Evolutionary conservation across 2,329 filamentous ascomycete species (phyloP), one percentile per base, ranked within the genome.

Genomic region (Coniochaeta prunicola): DNA sequence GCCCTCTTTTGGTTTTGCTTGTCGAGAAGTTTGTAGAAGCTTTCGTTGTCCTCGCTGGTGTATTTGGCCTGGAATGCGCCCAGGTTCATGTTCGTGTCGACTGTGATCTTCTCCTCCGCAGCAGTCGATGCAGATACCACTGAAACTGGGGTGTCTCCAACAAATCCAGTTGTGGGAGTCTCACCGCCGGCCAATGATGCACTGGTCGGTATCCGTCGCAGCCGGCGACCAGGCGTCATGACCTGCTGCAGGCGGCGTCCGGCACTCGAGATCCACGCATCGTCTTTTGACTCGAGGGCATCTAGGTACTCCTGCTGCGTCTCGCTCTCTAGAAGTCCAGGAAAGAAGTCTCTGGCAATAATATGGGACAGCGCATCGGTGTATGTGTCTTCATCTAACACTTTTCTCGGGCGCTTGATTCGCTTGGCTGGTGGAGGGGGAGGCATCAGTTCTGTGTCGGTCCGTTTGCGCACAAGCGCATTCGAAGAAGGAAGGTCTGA

Each of bases 11-110:
- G 81, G 68, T 97, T 99, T 68, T 97, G 91, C 67, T 87, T 90
- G 74, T 99, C 94, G 30, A 97, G 78, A 1, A 99, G 80, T 66
- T 88, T 89, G 73, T 96, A 96, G 76, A 99, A 97, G 66, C 90
- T 96, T 70, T 97, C 94, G 69, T 97, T 97, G 71, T 99, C 94
- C 73, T 99, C 94, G 68, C 91, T 96, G 1, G 93, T 99, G 74
- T 97, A 97, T 65, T 90, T 93, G 3, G 89, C 83, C 69, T 99
- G 94, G 67, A 97, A 99, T 1, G 87, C 84, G 57, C 87, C 85
- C 1, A 99, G 80, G 60, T 88, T 92, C 78, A 97, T 85, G 65
- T 87, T 88, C 45, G 87, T 85, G 69, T 96, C 87, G 19, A 91
- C 78, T 33, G 80, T 73, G 59, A 76, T 76, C 58, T 74, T 77